Evolutionary conservation across 768 basidiomycete genomes (phyloP).

Genomic region (Pholiota conissans): DNA sequence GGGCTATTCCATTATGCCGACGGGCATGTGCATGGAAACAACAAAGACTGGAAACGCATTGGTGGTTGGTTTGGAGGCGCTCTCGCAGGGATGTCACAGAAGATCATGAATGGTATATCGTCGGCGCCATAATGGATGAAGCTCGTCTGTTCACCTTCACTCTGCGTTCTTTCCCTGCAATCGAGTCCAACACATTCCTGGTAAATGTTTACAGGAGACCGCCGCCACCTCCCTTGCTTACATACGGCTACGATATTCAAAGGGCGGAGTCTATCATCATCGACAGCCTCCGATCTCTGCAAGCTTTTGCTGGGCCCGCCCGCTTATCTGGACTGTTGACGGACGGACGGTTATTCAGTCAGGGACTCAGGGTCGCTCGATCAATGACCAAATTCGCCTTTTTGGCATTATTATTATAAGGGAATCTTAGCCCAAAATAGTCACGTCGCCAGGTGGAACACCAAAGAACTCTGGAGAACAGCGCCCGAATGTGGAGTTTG

Average conservation of each 20-base stretch:
- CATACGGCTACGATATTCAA: neutral
- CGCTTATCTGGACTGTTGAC: neutral
- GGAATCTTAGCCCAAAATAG: neutral
- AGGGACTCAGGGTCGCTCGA: neutral
- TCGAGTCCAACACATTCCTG: neutral
- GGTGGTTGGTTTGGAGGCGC: constrained; percentile 24
- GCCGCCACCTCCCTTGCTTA: neutral
- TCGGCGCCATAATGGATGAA: neutral
- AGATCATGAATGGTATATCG: constrained; percentile 15
- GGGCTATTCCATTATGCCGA: constrained; percentile 21
- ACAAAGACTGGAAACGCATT: constrained; percentile 21
- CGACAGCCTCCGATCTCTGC: neutral
- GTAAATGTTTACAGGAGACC: neutral
- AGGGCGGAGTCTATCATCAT: neutral
- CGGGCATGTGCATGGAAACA: constrained; percentile 19
- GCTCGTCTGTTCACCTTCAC: neutral
- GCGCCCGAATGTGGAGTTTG: neutral
- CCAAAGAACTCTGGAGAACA: neutral
- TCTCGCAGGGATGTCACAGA: constrained; percentile 20
- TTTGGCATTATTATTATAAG: neutral
- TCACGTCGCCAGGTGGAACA: neutral
- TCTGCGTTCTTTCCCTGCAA: neutral
- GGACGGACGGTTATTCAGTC: neutral
- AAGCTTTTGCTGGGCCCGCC: neutral
- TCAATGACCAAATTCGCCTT: neutral